Percentiles rank a stretch among this genome's conserved stretches.
These are phyloP conservation scores for Epichloe sylvatica DNA, from an alignment of 2,329 filamentous ascomycete species.

Conservation along the genomic window DNA sequence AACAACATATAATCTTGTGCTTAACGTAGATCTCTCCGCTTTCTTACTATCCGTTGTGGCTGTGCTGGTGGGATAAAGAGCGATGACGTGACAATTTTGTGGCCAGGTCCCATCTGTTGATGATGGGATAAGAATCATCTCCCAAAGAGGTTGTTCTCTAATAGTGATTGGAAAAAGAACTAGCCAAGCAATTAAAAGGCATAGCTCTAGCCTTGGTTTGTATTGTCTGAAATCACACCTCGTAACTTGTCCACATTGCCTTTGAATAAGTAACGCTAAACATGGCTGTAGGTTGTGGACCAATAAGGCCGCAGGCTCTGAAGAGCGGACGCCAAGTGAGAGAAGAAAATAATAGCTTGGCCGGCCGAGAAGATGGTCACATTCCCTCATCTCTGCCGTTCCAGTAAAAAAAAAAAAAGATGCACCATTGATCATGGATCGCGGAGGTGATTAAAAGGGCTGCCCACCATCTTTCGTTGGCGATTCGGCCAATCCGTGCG, in stretches of 20 bases:
- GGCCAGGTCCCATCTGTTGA: not conserved
- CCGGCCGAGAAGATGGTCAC: constrained; percentile 5
- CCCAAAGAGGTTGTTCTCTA: not conserved
- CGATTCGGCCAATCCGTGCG: not conserved
- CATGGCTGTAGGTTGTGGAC: not conserved
- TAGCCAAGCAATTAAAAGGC: not conserved
- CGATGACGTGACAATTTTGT: too few relatives aligned
- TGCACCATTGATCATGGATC: not conserved
- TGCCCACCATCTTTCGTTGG: not conserved
- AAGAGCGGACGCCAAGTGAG: not conserved
- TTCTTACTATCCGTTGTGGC: not conserved
- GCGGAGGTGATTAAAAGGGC: not conserved
- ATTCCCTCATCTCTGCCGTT: not conserved
- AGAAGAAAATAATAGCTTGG: not conserved
- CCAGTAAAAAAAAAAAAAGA: not conserved
- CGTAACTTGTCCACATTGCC: not conserved
- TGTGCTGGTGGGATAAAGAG: not conserved
- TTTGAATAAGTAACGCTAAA: not conserved
- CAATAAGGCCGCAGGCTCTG: not conserved
- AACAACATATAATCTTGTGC: not conserved
- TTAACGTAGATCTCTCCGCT: not conserved
- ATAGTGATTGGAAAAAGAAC: not conserved
- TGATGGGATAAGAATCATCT: not conserved
- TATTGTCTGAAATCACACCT: not conserved
- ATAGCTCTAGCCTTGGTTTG: not conserved